Conservation (phyloP, 306 rosid genomes). For the Astragalus membranaceus region DNA sequence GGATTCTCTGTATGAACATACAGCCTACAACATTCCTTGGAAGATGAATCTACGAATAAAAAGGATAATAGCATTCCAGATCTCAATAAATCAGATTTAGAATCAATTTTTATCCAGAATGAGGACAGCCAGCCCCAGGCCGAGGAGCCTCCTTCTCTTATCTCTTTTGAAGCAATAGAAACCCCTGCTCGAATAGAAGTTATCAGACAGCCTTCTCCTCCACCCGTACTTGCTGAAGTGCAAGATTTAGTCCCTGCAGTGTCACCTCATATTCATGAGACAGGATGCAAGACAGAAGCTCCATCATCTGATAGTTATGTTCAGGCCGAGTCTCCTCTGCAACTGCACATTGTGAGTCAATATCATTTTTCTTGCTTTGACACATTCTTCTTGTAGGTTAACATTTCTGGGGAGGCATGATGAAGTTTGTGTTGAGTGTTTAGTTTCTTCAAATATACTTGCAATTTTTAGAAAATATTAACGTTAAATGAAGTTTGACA, state of each 20-base stretch:
- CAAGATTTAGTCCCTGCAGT: slow-evolving; percentile 70
- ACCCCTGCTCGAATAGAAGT: slow-evolving; percentile 43
- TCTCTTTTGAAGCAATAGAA: slow-evolving; percentile 68
- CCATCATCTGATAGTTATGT: slow-evolving; percentile 43
- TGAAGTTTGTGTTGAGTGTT: slow-evolving; percentile 13
- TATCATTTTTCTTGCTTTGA: background rate
- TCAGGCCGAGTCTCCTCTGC: slow-evolving; percentile 64
- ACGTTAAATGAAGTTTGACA: background rate
- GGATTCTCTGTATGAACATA: slow-evolving; percentile 22
- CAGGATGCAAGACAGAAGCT: slow-evolving; percentile 37
- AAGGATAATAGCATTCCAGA: slow-evolving; percentile 37
- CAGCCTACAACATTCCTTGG: slow-evolving; percentile 53
- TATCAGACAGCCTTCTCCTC: slow-evolving; percentile 89
- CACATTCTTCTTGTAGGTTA: background rate
- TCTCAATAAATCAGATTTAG: slow-evolving; percentile 33
- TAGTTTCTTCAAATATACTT: slow-evolving; percentile 7
- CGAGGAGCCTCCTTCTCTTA: slow-evolving; percentile 58
- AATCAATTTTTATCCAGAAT: slow-evolving; percentile 28
- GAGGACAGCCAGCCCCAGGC: slow-evolving; percentile 31
- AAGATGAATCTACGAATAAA: slow-evolving; percentile 29
- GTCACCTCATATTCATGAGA: slow-evolving; percentile 48
- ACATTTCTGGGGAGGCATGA: slow-evolving; percentile 4
- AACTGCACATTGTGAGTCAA: slow-evolving; percentile 70
- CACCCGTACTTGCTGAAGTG: slow-evolving; percentile 88
- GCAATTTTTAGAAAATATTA: background rate